Evolutionary conservation across 495 filamentous ascomycete species (phyloP), one percentile per base, ranked within the genome.

Genomic region (Rostrohypoxylon terebratum): DNA sequence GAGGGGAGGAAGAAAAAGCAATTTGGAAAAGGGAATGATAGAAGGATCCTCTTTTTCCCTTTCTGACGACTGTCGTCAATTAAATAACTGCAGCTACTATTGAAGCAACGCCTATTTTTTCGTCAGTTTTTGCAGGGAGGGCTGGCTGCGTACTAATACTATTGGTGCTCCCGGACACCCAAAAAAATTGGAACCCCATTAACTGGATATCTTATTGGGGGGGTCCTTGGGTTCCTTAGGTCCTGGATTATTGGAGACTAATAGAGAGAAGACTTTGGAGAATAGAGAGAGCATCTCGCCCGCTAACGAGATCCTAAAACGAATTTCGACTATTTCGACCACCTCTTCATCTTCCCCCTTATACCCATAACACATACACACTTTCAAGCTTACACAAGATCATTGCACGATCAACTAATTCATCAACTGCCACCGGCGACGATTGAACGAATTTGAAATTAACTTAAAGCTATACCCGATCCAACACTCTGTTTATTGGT

Each of bases 161-260:
- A 69, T 74, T 70, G 66, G 57, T 65, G 50, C 47, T 53, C n/a
- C 53, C 51, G 42, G 66, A 34, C 59, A 66, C 64, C n/a, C n/a
- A n/a, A 61, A 66, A 69, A 66, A 69, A 70, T 55, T 63, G 66
- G 71, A 55, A 51, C 53, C 71, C 42, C 42, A 69, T 74, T 70
- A 70, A 67, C 59, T 66, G 59, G 48, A 34, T 33, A 62, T 74
- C 57, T 70, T 74, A 74, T 70, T 70, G 63, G 62, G 59, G 45
- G 18, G 64, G 47, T 25, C 16, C 47, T 50, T 23, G 21, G 48
- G 25, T 33, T 33, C 47, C 47, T 50, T 50, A 10, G 47, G 21
- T 50, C 47, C 47, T 50, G 44, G 23, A 51, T 34, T 25, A 31
- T 31, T 53, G 25, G 48, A 34, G 23, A 16, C 25, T 28, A 3